Evolutionary conservation across 225 moss, liverwort and hornwort species (phyloP).

Genomic region (Sphagnum tenellum): DNA sequence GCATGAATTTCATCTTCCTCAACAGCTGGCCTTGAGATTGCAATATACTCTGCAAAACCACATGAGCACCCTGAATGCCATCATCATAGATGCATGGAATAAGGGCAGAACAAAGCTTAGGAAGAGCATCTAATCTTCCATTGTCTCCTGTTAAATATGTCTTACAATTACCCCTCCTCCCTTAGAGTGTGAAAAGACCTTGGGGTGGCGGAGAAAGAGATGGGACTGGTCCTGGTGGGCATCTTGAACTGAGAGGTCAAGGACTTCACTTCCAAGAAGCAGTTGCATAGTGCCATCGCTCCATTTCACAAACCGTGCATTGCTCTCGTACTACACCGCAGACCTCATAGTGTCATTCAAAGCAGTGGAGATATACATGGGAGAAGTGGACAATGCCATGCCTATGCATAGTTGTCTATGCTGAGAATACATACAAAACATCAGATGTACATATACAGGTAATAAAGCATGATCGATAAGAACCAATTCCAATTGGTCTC

Average conservation of each 20-base stretch:
- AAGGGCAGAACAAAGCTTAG: too few species aligned
- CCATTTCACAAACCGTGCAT: conserved; percentile 99
- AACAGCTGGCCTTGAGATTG: conserved; percentile 96
- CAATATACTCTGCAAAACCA: conserved; percentile 52
- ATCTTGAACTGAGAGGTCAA: conserved; percentile 89
- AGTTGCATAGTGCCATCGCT: conserved; percentile 96
- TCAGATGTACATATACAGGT: too few species aligned
- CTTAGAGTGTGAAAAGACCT: conserved; percentile 30
- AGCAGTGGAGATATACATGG: too few species aligned
- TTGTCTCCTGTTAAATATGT: too few species aligned
- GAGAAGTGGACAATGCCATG: too few species aligned
- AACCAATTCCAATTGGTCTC: too few species aligned
- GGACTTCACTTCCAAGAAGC: conserved; percentile 87
- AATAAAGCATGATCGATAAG: too few species aligned
- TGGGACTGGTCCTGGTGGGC: conserved; percentile 95
- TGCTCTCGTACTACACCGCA: conserved; percentile 78
- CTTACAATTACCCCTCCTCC: too few species aligned
- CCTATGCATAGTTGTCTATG: too few species aligned
- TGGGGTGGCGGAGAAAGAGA: conserved; percentile 89
- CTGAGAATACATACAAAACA: too few species aligned
- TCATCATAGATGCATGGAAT: background rate
- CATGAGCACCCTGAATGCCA: conserved; percentile 1
- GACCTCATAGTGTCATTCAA: background rate
- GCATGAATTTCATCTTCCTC: conserved; percentile 98
- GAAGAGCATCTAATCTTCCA: too few species aligned